Evolutionary conservation across 768 basidiomycete genomes (phyloP).

Genomic region (Psilocybe cubensis): DNA sequence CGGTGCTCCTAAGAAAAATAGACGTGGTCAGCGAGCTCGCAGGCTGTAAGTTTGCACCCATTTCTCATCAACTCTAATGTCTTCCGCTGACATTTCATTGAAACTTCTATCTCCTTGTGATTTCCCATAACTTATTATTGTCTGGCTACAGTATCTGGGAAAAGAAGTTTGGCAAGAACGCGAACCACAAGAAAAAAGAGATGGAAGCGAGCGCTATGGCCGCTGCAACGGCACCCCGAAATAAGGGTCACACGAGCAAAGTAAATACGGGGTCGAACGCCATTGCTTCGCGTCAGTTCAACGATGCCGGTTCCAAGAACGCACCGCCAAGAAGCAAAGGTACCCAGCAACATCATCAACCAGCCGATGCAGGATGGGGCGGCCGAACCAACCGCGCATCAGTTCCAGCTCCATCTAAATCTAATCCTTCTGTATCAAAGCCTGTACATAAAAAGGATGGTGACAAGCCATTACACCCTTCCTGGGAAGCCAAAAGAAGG

Average conservation of each 20-base stretch:
- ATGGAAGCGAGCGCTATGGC: slow-evolving; percentile 42
- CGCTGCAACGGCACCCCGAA: slow-evolving; percentile 11
- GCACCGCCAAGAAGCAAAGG: slow-evolving; percentile 11
- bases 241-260: slow-evolving; percentile 20
- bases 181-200: slow-evolving; percentile 89
- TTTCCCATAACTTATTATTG: slow-evolving; percentile 2
- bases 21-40: slow-evolving; percentile 92
- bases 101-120: background rate
- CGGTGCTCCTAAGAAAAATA: slow-evolving; percentile 75
- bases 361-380: slow-evolving; percentile 30
- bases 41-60: slow-evolving; percentile 75
- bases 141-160: slow-evolving; percentile 84
- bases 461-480: slow-evolving; percentile 76
- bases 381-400: slow-evolving; percentile 21
- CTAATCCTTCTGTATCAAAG: slow-evolving; percentile 11
- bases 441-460: slow-evolving; percentile 20
- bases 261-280: slow-evolving; percentile 21
- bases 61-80: background rate
- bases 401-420: background rate
- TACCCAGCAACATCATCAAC: slow-evolving; percentile 22
- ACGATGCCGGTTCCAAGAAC: slow-evolving; percentile 8
- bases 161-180: slow-evolving; percentile 89
- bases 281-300: slow-evolving; percentile 9
- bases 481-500: slow-evolving; percentile 93
- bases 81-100: background rate